phyloP scores from a whole-genome alignment of 768 basidiomycete species.

The Candolleomyces efflorescens region DNA sequence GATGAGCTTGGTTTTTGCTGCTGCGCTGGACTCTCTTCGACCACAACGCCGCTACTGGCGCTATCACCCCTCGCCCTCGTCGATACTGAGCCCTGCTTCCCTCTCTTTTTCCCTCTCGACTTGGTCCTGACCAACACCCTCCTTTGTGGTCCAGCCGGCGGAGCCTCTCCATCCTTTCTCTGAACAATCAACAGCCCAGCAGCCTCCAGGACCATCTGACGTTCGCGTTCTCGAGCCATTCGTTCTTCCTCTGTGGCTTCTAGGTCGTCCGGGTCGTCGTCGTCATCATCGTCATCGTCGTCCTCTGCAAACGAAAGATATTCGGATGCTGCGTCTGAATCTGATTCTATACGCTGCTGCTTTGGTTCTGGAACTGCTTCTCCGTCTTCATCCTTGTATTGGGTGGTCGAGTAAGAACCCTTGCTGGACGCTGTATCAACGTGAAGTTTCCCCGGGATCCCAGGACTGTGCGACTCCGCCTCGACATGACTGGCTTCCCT shows the following conservation, averaged over 20 bases:
- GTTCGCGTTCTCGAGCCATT: slow-evolving; percentile 65
- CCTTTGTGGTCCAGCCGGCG: slow-evolving; percentile 38
- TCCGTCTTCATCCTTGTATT: neutral
- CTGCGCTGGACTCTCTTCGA: too few species aligned
- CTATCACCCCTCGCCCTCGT: neutral
- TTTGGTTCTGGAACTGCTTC: neutral
- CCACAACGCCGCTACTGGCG: too few species aligned
- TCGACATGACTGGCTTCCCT: too few species aligned
- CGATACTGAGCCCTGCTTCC: slow-evolving; percentile 1
- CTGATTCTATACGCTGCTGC: slow-evolving; percentile 21
- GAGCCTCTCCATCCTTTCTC: slow-evolving; percentile 45
- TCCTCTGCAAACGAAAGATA: slow-evolving; percentile 28
- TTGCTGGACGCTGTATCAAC: neutral
- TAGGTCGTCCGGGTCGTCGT: slow-evolving; percentile 29
- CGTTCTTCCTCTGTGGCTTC: slow-evolving; percentile 47
- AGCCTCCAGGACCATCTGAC: slow-evolving; percentile 80
- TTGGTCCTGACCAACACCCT: slow-evolving; percentile 17
- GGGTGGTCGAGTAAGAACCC: neutral
- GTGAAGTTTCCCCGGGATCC: slow-evolving; percentile 6
- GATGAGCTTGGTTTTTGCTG: too few species aligned
- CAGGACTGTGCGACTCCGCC: neutral
- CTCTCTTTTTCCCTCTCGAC: neutral
- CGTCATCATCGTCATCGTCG: slow-evolving; percentile 25
- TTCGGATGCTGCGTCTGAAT: slow-evolving; percentile 30
- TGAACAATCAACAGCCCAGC: slow-evolving; percentile 77